Base-by-base conservation (phyloP, 345 rosid genomes). In the Arabis hirsuta region DNA sequence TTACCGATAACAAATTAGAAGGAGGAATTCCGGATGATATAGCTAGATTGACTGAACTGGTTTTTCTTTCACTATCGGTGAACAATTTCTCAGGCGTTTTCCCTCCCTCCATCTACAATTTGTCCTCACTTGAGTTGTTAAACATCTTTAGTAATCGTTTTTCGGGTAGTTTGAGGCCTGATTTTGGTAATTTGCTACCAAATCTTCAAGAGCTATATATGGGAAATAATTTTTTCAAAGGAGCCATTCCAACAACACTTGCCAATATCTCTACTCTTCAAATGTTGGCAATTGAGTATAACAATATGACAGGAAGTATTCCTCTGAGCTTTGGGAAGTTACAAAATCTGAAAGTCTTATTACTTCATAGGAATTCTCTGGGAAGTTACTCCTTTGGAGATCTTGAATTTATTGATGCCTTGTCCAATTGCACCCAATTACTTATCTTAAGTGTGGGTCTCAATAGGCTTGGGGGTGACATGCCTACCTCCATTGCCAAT, bases 181-280 rank as follows among this genome's bases (percentile, higher is more conserved):
- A 57, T 45, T 32, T 69, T 19, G 65, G 56, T 14, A 31, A 8
- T 46, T 5, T 34, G 4, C 46, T 57, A 9, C 73, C 73, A 31
- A 69, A 57, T 2, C 43, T 69, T 56, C 9, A 20, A 57, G 45
- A 9, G 19, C 24, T 69, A 19, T 57, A 45, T 55, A 43, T 69
- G 64, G 73, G 64, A 19, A 29, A 19, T 7, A 69, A 57, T 10
- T 12, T 1, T 19, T 31, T 69, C 65, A 12, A 12, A 43, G 73
- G 73, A 69, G 24, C 3, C n/a, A 56, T 57, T 56, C 73, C 73
- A 19, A 27, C 56, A 44, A 46, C 67, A 10, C 64, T 71, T 61
- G 3, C 67, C 29, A 71, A 71, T 50, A 60, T 71, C 46, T 71
- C 74, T 3, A 19, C 50, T 48, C 74, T 71, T 26, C 41, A 12